Base-by-base conservation (phyloP, 257 asterid genomes). In the Verbena officinalis region DNA sequence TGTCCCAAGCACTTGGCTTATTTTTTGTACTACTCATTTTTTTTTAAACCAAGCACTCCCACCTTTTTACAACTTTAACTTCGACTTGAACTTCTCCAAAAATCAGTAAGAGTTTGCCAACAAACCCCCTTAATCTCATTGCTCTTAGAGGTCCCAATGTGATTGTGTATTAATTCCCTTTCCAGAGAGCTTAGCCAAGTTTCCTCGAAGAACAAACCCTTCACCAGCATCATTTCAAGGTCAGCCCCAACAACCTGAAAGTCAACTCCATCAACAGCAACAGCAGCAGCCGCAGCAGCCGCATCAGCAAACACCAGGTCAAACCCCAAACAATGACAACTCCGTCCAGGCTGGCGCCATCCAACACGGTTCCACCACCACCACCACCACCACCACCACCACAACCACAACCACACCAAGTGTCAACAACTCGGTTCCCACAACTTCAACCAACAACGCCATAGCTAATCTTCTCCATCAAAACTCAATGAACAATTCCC, bases 161-260 rank as follows among this genome's bases (percentile, higher is more conserved):
- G 33, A 31, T 7, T 0, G 21, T 7, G 9, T 64, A 61, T 15
- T 20, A 16, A 51, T 42, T 74, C 31, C 63, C 65, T 80, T 61
- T 55, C 4, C 90, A 94, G 99, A 90, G 79, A 94, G 99, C 73
- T 80, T 94, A 83, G 75, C 91, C 52, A 94, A 90, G 82, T 90
- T 83, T 74, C 99, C 98, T 65, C 81, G 98, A 69, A 72, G 82
- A 58, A 67, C 88, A 46, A 78, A 75, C 65, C 69, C 89, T 24
- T 78, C 96, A n/a, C 60, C 85, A 19, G 76, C 82, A 51, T 78
- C 82, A 51, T 78, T 80, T 74, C 90, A 77, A 72, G 79, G 81
- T 53, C 93, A 84, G 74, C 65, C 81, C 51, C 95, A 84, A 72
- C 90, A 78, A 49, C 67, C 78, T 1, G 95, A 82, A 46, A 78